Evolutionary conservation across 371 early-diverging fungal genomes (phyloP), one percentile per base, ranked within the genome.

Genomic region (Mortierella sp.): DNA sequence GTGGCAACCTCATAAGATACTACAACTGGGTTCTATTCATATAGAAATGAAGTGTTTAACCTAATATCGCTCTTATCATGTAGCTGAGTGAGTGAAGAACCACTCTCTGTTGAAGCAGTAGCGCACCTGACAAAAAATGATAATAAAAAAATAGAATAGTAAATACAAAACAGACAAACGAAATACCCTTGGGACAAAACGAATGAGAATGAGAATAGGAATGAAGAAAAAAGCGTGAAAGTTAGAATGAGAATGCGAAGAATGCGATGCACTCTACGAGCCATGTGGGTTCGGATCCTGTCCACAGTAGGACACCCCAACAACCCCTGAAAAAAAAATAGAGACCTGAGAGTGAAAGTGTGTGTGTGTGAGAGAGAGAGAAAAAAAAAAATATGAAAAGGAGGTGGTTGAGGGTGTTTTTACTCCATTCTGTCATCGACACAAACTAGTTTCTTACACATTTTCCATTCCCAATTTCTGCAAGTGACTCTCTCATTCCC

Each of bases 401-500:
- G 45, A 62, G 52, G 52, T 35, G 26, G 45, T n/a, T 16, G 62
- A 12, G 4, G 26, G 26, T 35, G 45, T 9, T 45, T 6, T 45
- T 62, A 51, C 64, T 66, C 62, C 26, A 40, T 62, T 62, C 62
- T 43, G 62, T 62, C 62, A 26, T 62, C 4, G 18, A 32, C 26
- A 51, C n/a, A 51, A 51, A 1, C 18, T 26, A 39, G 43, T 57
- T 77, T 18, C 60, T 43, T 57, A n/a, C 49, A 35, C 24, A 28
- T 39, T 45, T 28, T 63, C 43, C 30, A 57, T 61, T 64, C 26
- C 24, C 28, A 26, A 26, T 43, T 65, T 45, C 67, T n/a, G 52
- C 49, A 60, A 58, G 40, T 62, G 22, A 20, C 28, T 57, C 49
- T 51, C 52, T 51, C 45, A 54, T 39, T 57, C 52, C 61, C 52